phyloP scores from a whole-genome alignment of 1,139 yeast species.

The Nematodospora anomalae region DNA sequence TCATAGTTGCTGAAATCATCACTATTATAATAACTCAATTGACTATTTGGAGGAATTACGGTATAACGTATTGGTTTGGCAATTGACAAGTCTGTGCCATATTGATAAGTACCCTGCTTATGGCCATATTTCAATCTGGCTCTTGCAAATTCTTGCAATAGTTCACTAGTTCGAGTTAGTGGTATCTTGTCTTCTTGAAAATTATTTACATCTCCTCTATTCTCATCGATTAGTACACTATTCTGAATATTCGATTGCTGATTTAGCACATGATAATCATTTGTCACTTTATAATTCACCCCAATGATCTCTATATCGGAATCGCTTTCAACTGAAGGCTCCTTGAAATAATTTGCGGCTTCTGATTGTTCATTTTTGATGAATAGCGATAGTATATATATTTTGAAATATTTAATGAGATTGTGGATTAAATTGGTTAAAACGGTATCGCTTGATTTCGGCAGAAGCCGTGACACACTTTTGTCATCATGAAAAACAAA shows the following conservation, averaged over 20 bases:
- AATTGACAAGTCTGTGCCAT: conserved; percentile 17
- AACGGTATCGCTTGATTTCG: neutral
- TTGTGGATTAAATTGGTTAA: neutral
- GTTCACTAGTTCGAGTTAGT: conserved; percentile 1
- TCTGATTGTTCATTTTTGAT: neutral
- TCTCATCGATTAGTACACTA: conserved; percentile 12
- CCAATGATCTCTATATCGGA: conserved; percentile 14
- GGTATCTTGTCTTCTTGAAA: conserved; percentile 2
- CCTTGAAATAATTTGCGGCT: neutral
- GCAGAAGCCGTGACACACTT: neutral
- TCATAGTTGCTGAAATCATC: neutral
- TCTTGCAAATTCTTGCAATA: conserved; percentile 7
- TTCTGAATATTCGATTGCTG: conserved; percentile 7
- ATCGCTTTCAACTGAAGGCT: conserved; percentile 1
- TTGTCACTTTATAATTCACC: conserved; percentile 10
- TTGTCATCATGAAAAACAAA: conserved; percentile 2
- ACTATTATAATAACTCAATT: neutral
- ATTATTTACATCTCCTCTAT: neutral
- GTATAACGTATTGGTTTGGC: conserved; percentile 7
- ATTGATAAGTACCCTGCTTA: conserved; percentile 8
- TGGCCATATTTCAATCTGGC: conserved; percentile 1
- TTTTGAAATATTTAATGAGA: neutral
- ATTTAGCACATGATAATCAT: conserved; percentile 14
- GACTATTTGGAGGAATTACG: neutral
- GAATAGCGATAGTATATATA: conserved; percentile 1